phyloP scores from a whole-genome alignment of 177 flowering plant genomes.

The Tripterygium wilfordii region DNA sequence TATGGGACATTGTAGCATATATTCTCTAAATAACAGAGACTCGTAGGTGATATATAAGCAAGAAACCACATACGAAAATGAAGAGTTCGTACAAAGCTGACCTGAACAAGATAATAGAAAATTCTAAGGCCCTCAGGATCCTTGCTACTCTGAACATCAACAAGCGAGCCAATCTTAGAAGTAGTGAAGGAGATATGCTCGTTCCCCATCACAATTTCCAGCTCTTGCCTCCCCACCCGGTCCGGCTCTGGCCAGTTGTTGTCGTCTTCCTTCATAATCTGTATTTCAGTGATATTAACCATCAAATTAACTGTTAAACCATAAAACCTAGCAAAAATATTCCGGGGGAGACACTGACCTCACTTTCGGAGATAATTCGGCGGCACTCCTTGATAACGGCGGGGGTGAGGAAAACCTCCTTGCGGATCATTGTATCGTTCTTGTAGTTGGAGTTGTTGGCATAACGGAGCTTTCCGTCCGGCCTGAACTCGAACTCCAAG shows the following conservation, averaged over 20 bases:
- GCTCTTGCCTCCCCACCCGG: conserved; percentile 88
- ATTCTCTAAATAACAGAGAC: no score
- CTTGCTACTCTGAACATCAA: conserved; percentile 91
- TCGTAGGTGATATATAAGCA: no score
- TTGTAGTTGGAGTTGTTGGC: conserved; percentile 99
- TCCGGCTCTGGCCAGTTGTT: conserved; percentile 96
- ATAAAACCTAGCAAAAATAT: neutral
- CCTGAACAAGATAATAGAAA: conserved; percentile 97
- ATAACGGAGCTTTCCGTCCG: conserved; percentile 91
- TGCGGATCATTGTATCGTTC: conserved; percentile 95
- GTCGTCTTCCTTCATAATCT: conserved; percentile 99
- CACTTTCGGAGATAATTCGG: conserved; percentile 84
- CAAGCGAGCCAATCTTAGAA: conserved; percentile 92
- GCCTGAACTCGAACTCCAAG: conserved; percentile 86
- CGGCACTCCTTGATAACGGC: conserved; percentile 86
- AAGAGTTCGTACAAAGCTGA: conserved; percentile 2
- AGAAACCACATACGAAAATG: neutral
- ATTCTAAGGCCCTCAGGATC: conserved; percentile 99
- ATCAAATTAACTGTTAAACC: neutral
- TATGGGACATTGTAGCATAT: no score
- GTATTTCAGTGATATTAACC: neutral
- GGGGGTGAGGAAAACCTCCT: conserved; percentile 85
- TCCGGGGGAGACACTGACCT: conserved; percentile 30
- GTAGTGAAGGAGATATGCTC: conserved; percentile 97
- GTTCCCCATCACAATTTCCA: conserved; percentile 98